Percentiles rank a stretch among this genome's conserved stretches.
phyloP scores from a whole-genome alignment of 2,329 filamentous ascomycete species.

The Xylariaceae sp. region DNA sequence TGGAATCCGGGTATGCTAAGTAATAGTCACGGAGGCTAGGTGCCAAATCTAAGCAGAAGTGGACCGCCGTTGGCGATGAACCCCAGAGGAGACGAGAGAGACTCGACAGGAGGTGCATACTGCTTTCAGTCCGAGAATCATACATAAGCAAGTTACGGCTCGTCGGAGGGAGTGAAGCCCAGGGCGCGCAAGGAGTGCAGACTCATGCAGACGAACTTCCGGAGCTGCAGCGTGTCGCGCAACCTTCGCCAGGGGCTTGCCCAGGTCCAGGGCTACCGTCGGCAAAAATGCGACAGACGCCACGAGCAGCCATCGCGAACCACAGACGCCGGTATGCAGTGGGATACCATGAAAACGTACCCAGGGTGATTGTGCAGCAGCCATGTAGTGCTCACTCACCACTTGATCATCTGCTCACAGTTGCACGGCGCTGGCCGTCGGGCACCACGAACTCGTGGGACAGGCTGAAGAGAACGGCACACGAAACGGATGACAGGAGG shows the following conservation, averaged over 20 bases:
- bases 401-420: constrained; percentile 10
- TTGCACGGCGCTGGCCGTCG: constrained; percentile 2
- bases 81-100: background rate
- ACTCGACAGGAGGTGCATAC: no score
- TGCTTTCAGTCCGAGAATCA: no score
- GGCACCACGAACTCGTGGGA: constrained; percentile 9
- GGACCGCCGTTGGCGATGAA: background rate
- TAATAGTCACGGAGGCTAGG: background rate
- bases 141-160: background rate
- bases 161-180: background rate
- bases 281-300: background rate
- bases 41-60: background rate
- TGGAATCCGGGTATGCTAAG: no score
- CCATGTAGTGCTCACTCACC: background rate
- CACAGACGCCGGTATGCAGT: constrained; percentile 1
- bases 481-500: constrained; percentile 7
- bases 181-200: background rate
- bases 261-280: constrained; percentile 9
- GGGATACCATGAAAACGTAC: no score
- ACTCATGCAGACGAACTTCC: constrained; percentile 14
- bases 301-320: no score
- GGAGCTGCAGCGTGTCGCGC: constrained; percentile 8
- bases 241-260: constrained; percentile 2
- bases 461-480: background rate
- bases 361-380: background rate